Conservation (phyloP, 2,329 filamentous ascomycete genomes). For the Apiospora kogelbergensis region DNA sequence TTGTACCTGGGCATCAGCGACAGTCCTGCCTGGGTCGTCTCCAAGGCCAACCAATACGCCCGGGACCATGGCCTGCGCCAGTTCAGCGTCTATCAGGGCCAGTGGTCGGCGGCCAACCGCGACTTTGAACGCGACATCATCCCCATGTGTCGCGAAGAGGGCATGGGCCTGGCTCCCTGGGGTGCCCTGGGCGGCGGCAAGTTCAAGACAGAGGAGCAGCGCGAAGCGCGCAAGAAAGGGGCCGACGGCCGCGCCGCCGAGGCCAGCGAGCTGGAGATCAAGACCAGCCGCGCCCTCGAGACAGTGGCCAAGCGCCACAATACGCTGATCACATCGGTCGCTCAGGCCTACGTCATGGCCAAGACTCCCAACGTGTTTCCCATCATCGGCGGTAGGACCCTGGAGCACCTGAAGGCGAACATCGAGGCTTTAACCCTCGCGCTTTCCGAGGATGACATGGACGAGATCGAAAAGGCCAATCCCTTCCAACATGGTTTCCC, state of each 20-base stretch:
- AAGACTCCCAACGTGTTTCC: conserved; percentile 55
- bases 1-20: conserved; percentile 68
- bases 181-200: conserved; percentile 55
- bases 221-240: conserved; percentile 43
- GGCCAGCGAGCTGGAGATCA: conserved; percentile 53
- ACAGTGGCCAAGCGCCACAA: conserved; percentile 57
- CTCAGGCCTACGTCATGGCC: conserved; percentile 50
- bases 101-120: conserved; percentile 60
- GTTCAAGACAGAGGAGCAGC: conserved; percentile 45
- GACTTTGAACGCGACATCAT: conserved; percentile 72
- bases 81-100: conserved; percentile 69
- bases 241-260: conserved; percentile 39
- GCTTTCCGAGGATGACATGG: conserved; percentile 52
- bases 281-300: conserved; percentile 56
- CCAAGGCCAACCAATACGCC: conserved; percentile 68
- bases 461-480: conserved; percentile 51
- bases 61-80: conserved; percentile 67
- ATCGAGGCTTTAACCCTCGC: conserved; percentile 53
- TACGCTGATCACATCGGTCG: conserved; percentile 58
- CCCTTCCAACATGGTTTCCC: conserved; percentile 60
- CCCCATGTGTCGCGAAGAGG: conserved; percentile 62
- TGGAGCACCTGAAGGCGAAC: conserved; percentile 53
- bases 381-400: conserved; percentile 51
- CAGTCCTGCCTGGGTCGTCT: conserved; percentile 69
- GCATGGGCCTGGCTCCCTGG: conserved; percentile 62